A percentile compares a stretch with the other conserved stretches of the same genome.
These are phyloP conservation scores for Magnusiomyces fungicola DNA, from an alignment of 1,139 yeast genomes.

Conservation along the genomic window DNA sequence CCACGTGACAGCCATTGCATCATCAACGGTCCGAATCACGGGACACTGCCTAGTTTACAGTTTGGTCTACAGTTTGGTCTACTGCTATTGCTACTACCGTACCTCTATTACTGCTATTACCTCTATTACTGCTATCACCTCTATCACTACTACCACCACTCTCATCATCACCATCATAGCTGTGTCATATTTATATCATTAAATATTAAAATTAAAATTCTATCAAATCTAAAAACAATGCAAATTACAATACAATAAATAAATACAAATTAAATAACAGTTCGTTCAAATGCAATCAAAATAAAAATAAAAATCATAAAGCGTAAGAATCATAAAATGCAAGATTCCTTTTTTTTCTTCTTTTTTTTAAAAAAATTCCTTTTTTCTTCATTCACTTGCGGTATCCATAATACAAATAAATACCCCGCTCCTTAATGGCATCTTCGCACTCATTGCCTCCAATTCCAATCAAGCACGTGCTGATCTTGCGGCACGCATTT, in stretches of 20 bases:
- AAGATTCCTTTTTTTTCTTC: too few species aligned
- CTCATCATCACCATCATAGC: not conserved
- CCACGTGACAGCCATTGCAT: too few species aligned
- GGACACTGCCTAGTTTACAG: too few species aligned
- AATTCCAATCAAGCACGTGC: slow-evolving; percentile 30
- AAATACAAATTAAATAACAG: slow-evolving; percentile 5
- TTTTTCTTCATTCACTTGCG: slow-evolving; percentile 11
- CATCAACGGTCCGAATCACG: too few species aligned
- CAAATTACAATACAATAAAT: not conserved
- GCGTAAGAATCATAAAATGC: too few species aligned
- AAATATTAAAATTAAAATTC: not conserved
- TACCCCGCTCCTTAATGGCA: slow-evolving; percentile 31
- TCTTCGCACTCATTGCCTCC: slow-evolving; percentile 29
- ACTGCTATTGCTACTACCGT: too few species aligned
- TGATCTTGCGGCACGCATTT: slow-evolving; percentile 30
- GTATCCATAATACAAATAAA: slow-evolving; percentile 32
- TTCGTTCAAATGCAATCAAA: not conserved
- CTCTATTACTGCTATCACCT: slow-evolving; percentile 14
- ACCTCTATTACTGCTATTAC: slow-evolving; percentile 15
- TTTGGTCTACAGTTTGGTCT: too few species aligned
- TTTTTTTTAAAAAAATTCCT: not conserved
- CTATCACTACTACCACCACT: slow-evolving; percentile 13
- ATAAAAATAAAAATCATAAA: too few species aligned
- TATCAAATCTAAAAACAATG: too few species aligned
- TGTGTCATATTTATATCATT: not conserved